phyloP scores from a whole-genome alignment of 768 basidiomycete species.

The Psilocybe tampanensis region DNA sequence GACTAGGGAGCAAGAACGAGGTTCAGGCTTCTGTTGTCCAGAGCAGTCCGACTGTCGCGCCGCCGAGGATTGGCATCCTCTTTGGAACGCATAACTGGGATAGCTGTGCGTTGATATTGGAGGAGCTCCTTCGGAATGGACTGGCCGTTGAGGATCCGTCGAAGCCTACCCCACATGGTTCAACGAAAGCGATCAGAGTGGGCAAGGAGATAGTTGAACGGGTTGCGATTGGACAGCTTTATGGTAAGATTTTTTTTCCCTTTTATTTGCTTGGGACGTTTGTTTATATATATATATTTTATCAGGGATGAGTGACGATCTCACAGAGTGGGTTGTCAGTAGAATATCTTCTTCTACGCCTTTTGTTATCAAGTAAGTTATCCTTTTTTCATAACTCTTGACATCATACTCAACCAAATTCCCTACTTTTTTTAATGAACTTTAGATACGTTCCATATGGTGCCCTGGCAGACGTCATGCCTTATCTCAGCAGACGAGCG shows the following conservation, averaged over 20 bases:
- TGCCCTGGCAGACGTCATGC: conserved; percentile 76
- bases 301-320: conserved; percentile 85
- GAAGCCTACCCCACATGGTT: background rate
- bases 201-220: conserved; percentile 60
- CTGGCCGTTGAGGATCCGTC: conserved; percentile 32
- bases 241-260: conserved; percentile 70
- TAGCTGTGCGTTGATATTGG: conserved; percentile 63
- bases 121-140: conserved; percentile 56
- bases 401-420: background rate
- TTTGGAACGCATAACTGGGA: conserved; percentile 89
- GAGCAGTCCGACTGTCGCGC: background rate
- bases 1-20: conserved; percentile 6
- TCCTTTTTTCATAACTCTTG: too few relatives aligned
- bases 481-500: conserved; percentile 85
- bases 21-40: background rate
- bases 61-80: conserved; percentile 56
- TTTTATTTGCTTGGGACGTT: too few relatives aligned
- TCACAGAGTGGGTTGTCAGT: conserved; percentile 70
- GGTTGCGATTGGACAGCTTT: conserved; percentile 79
- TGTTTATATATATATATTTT: too few relatives aligned
- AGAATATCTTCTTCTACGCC: conserved; percentile 58
- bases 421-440: background rate
- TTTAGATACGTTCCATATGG: conserved; percentile 76
- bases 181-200: conserved; percentile 37
- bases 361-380: conserved; percentile 70